These are phyloP conservation scores for Coemansia sp. DNA, from an alignment of 192 early-diverging fungal species.

Conservation along the genomic window DNA sequence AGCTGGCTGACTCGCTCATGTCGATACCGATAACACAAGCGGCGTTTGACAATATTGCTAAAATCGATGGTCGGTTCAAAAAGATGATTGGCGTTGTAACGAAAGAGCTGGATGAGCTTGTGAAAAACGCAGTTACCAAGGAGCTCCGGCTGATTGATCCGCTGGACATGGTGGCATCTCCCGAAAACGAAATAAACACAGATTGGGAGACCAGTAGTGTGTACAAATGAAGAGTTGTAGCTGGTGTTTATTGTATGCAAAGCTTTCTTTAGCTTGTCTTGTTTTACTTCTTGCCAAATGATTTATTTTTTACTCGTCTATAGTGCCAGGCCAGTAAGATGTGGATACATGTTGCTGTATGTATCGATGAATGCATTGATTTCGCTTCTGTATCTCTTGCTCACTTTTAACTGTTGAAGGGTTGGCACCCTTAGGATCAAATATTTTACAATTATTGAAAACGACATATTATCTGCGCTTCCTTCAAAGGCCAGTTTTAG, in stretches of 20 bases:
- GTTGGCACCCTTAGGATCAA: background rate
- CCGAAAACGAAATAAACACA: slow-evolving; percentile 50
- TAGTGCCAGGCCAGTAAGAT: background rate
- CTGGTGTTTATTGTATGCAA: background rate
- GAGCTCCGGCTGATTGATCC: slow-evolving; percentile 65
- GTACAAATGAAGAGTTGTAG: slow-evolving; percentile 28
- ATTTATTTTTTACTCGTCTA: background rate
- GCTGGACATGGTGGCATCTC: slow-evolving; percentile 46
- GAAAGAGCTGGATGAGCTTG: slow-evolving; percentile 65
- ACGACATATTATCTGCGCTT: background rate
- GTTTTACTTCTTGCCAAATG: background rate
- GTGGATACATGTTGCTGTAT: background rate
- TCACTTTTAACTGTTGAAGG: background rate
- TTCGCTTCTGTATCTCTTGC: background rate
- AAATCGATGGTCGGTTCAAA: slow-evolving; percentile 67
- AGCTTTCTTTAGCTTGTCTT: background rate
- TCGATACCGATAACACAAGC: slow-evolving; percentile 50
- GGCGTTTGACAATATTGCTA: slow-evolving; percentile 64
- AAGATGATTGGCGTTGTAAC: slow-evolving; percentile 64
- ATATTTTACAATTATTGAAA: background rate
- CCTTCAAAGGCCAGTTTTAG: background rate
- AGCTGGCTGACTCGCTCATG: slow-evolving; percentile 48
- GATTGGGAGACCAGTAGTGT: slow-evolving; percentile 52
- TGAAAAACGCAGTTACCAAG: slow-evolving; percentile 62
- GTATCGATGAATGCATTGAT: background rate